A percentile compares a stretch with the other conserved stretches of the same genome.
Conservation (phyloP, 2,329 filamentous ascomycete genomes). For the Amesomyces nigricolor region DNA sequence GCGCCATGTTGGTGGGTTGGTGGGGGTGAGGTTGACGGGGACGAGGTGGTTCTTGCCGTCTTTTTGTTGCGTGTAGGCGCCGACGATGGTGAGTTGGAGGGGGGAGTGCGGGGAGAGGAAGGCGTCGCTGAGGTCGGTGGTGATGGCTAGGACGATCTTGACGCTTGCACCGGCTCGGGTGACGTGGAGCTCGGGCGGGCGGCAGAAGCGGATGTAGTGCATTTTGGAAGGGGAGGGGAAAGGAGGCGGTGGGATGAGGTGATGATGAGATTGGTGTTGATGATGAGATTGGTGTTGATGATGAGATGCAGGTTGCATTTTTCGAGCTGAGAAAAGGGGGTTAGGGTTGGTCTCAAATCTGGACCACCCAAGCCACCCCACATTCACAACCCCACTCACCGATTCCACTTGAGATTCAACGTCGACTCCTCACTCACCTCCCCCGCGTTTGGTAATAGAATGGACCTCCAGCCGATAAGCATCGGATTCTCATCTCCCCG, state of each 20-base stretch:
- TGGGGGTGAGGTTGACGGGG: constrained; percentile 18
- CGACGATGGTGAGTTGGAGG: constrained; percentile 37
- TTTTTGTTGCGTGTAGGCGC: constrained; percentile 29
- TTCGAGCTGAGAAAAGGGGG: too few relatives aligned
- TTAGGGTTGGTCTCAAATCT: too few relatives aligned
- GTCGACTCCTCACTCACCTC: neutral
- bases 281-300: too few relatives aligned
- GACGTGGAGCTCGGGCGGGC: constrained; percentile 38
- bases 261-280: neutral
- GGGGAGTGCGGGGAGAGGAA: constrained; percentile 44
- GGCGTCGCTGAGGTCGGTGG: constrained; percentile 53
- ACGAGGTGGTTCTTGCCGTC: constrained; percentile 18
- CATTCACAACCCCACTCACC: too few relatives aligned
- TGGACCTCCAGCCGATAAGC: too few relatives aligned
- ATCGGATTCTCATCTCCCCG: too few relatives aligned
- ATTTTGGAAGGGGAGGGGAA: constrained; percentile 31
- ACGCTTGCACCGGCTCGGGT: constrained; percentile 28
- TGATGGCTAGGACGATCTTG: constrained; percentile 48
- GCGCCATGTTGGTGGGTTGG: constrained; percentile 26
- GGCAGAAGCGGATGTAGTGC: constrained; percentile 54
- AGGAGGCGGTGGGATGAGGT: neutral
- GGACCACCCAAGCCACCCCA: too few relatives aligned
- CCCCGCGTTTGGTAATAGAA: too few relatives aligned
- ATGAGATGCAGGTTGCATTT: too few relatives aligned
- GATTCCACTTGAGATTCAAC: neutral